phyloP scores from a whole-genome alignment of 2,329 filamentous ascomycete species.

The Nemania bipapillata region DNA sequence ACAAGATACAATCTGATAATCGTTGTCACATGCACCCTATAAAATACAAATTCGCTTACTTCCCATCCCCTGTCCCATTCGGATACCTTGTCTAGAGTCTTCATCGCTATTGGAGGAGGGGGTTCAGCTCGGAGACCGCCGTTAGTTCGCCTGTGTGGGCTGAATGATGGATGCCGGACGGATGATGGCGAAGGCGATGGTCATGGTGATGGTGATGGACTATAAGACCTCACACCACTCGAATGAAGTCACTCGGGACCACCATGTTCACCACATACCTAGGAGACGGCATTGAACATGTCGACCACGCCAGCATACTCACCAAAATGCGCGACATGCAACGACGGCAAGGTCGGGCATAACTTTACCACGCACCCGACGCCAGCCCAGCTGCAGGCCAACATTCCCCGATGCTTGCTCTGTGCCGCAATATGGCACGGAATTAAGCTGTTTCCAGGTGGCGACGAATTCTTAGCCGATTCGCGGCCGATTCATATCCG shows the following conservation, averaged over 20 bases:
- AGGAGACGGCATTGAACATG: constrained; percentile 7
- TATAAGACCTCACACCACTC: constrained; percentile 14
- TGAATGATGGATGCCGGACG: too few species aligned
- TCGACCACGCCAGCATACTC: constrained; percentile 2
- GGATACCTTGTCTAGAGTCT: not conserved
- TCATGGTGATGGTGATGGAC: not conserved
- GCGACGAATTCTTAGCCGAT: constrained; percentile 11
- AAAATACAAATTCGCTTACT: not conserved
- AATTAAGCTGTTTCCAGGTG: constrained; percentile 6
- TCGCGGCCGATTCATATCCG: constrained; percentile 22
- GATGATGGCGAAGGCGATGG: too few species aligned
- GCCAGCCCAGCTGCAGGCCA: constrained; percentile 1
- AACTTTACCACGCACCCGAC: constrained; percentile 6
- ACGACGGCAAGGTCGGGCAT: constrained; percentile 14
- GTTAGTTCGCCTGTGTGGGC: constrained; percentile 1
- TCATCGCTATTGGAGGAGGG: constrained; percentile 15
- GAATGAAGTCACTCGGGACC: not conserved
- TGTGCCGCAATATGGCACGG: constrained; percentile 24
- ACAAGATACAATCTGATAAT: too few species aligned
- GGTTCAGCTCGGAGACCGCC: constrained; percentile 20
- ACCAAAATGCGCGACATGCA: constrained; percentile 17
- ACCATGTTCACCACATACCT: not conserved
- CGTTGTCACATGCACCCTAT: too few species aligned
- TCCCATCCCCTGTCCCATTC: not conserved
- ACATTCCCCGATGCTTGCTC: constrained; percentile 13